Evolutionary conservation across 441 rosid species (phyloP), one percentile per base, ranked within the genome.

Genomic region (Sinapis alba): DNA sequence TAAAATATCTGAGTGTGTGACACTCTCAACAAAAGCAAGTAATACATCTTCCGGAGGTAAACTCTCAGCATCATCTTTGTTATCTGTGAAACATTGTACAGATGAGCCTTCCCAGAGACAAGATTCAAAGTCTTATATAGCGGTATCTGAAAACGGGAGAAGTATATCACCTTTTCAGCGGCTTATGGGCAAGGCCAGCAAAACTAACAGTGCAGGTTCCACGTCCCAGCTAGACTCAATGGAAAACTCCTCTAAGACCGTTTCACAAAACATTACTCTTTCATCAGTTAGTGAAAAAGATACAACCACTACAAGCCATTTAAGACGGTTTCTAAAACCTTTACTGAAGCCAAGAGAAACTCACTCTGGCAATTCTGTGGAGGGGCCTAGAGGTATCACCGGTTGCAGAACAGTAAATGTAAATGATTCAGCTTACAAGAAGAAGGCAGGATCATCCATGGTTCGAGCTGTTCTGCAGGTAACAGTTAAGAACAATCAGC

Each of bases 131-230:
- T 66, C 30, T 6, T 71, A 69, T 67, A 83, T 82, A 71, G 82
- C 19, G 60, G 74, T 78, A 72, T 47, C 84, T 61, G 97, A 91
- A 72, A 95, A 85, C 72, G 76, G 65, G 66, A 87, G 93, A 83
- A 89, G 92, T 84, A 80, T 86, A 30, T 89, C 97, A 7, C 98
- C 99, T 71, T 89, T 92, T 73, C 91, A 86, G 73, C 84, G 93
- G 32, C 83, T 85, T 74, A 71, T 79, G 73, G 81, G 85, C 70
- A 90, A 84, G 82, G 77, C 83, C 24, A 81, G 88, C 71, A 91
- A 85, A 84, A 82, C 65, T 81, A 84, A 84, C 59, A 72, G 80
- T 77, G 70, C 38, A 68, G 77, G 68, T 69, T 68, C 83, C 61
- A 16, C 71, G 20, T 72, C 82, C 41, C 83, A 82, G 70, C 73